Percentiles rank a stretch among this genome's conserved stretches.
Evolutionary conservation across 1,284 basidiomycete species (phyloP).

Genomic region (Malassezia pachydermatis): DNA sequence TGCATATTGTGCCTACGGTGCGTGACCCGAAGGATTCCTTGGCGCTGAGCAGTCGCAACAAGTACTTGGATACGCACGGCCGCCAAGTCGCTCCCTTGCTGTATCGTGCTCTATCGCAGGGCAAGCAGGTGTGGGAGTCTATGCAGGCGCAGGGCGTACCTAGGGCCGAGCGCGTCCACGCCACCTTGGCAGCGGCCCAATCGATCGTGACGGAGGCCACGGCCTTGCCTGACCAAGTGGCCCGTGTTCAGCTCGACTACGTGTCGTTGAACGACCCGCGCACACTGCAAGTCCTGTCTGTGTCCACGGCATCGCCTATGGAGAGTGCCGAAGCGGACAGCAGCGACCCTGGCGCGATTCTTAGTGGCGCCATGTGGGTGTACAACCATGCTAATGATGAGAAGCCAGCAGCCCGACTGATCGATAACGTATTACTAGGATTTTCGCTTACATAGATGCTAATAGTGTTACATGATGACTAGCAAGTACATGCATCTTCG

Average conservation of each 20-base stretch:
- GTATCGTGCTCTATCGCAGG: slow-evolving; percentile 59
- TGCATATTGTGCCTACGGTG: slow-evolving; percentile 64
- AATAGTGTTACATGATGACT: slow-evolving; percentile 5
- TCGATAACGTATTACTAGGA: slow-evolving; percentile 80
- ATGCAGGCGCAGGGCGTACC: slow-evolving; percentile 7
- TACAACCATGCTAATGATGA: slow-evolving; percentile 22
- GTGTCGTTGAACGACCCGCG: slow-evolving; percentile 74
- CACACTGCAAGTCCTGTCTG: slow-evolving; percentile 55
- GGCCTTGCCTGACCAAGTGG: slow-evolving; percentile 21
- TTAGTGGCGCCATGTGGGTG: slow-evolving; percentile 81
- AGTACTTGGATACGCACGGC: slow-evolving; percentile 64
- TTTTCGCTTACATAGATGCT: slow-evolving; percentile 31
- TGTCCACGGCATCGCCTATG: no score
- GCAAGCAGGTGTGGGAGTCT: slow-evolving; percentile 47
- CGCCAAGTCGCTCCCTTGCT: slow-evolving; percentile 63
- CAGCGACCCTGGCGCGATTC: slow-evolving; percentile 55
- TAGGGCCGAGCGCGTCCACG: slow-evolving; percentile 20
- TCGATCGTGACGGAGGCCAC: slow-evolving; percentile 12
- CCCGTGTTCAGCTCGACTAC: slow-evolving; percentile 63
- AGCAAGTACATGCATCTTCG: slow-evolving; percentile 15
- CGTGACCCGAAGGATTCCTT: slow-evolving; percentile 58
- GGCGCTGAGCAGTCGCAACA: slow-evolving; percentile 83
- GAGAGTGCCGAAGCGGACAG: slow-evolving; percentile 39
- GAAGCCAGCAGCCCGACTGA: slow-evolving; percentile 68
- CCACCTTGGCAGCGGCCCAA: slow-evolving; percentile 26